These are phyloP conservation scores for Tetrahymena elliotti DNA, from an alignment of 73 alveolate genomes.

Conservation along the genomic window DNA sequence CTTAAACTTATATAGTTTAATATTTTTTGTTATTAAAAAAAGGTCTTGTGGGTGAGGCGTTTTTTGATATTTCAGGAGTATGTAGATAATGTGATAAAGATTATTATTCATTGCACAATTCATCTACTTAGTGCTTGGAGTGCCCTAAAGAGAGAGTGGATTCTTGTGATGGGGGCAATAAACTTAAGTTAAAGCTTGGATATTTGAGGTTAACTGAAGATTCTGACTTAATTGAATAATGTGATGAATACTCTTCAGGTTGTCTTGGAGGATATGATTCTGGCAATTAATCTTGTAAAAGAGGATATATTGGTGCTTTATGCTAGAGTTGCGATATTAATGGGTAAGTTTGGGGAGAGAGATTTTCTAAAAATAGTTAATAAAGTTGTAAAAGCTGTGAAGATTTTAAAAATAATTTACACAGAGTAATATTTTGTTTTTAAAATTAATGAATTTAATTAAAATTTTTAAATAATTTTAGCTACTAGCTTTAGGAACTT, in stretches of 20 bases:
- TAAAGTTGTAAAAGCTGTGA: not conserved
- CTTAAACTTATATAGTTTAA: too few species aligned
- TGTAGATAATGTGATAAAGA: not conserved
- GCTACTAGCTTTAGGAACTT: not conserved
- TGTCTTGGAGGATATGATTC: conserved; percentile 26
- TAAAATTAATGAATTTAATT: not conserved
- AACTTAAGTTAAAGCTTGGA: not conserved
- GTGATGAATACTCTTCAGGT: not conserved
- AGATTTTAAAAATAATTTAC: not conserved
- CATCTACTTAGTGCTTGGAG: not conserved
- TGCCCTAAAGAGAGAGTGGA: not conserved
- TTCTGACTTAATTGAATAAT: not conserved
- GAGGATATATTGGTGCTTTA: conserved; percentile 22
- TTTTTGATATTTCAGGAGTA: not conserved
- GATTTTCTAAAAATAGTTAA: not conserved
- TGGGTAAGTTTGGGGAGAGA: not conserved
- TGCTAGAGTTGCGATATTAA: conserved; percentile 15
- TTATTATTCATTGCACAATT: not conserved
- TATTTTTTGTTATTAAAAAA: too few species aligned
- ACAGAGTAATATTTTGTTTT: not conserved
- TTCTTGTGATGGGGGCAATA: not conserved
- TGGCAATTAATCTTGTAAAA: conserved; percentile 5
- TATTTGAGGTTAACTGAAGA: conserved; percentile 2
- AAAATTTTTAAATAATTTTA: not conserved
- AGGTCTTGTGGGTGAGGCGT: not conserved